A percentile compares a stretch with the other conserved stretches of the same genome.
phyloP scores from a whole-genome alignment of 805 yeast genomes.

The Saturnispora gosingensis region DNA sequence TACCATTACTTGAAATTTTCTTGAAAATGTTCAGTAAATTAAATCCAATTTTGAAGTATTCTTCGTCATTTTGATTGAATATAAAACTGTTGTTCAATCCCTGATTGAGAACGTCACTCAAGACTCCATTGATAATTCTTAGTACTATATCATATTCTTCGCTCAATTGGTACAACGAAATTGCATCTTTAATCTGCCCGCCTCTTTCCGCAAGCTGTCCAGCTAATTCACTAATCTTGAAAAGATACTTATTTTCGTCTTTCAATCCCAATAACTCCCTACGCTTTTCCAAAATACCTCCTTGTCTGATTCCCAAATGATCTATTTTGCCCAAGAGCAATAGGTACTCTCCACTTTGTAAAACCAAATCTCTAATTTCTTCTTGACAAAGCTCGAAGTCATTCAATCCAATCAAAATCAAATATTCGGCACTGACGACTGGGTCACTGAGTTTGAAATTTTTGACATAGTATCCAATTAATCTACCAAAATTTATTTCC shows the following conservation, averaged over 20 bases:
- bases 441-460: conserved; percentile 82
- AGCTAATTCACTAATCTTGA: conserved; percentile 70
- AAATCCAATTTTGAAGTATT: conserved; percentile 38
- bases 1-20: neutral
- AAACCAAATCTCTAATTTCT: conserved; percentile 71
- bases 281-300: conserved; percentile 79
- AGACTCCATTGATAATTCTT: conserved; percentile 56
- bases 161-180: conserved; percentile 76
- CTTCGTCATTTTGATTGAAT: conserved; percentile 32
- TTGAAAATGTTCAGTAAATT: conserved; percentile 30
- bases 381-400: conserved; percentile 57
- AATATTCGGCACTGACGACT: conserved; percentile 82
- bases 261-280: conserved; percentile 52
- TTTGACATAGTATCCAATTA: conserved; percentile 73
- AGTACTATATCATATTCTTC: conserved; percentile 82
- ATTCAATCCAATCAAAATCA: conserved; percentile 57
- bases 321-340: conserved; percentile 77
- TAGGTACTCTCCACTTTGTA: conserved; percentile 78
- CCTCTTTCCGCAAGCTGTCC: conserved; percentile 86
- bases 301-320: conserved; percentile 63
- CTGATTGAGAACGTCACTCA: conserved; percentile 47
- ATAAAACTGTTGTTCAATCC: neutral
- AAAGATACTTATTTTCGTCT: conserved; percentile 51
- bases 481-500: conserved; percentile 42
- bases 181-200: conserved; percentile 79